A percentile compares a stretch with the other conserved stretches of the same genome.
Conservation (phyloP, 176 grass and related monocot species). For the Oryza meyeriana region DNA sequence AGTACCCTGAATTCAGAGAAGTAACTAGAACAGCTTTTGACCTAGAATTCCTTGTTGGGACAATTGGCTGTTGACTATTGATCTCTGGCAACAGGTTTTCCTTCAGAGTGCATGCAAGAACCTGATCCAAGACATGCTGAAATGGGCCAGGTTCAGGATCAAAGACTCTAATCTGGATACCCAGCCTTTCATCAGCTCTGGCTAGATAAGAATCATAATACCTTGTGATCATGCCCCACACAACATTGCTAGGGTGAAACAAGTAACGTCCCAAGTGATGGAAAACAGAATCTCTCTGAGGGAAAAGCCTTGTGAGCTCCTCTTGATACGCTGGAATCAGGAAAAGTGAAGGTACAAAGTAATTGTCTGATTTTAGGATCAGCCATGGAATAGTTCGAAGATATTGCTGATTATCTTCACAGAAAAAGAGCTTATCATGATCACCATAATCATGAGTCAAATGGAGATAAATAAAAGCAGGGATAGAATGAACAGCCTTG, state of each 20-base stretch:
- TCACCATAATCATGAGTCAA: slow-evolving; percentile 54
- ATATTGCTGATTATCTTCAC: slow-evolving; percentile 53
- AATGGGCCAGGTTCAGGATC: slow-evolving; percentile 52
- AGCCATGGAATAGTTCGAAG: slow-evolving; percentile 55
- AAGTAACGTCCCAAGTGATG: slow-evolving; percentile 71
- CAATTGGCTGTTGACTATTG: slow-evolving; percentile 22
- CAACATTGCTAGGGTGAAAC: slow-evolving; percentile 61
- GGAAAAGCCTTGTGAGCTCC: slow-evolving; percentile 53
- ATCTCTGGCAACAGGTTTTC: slow-evolving; percentile 64
- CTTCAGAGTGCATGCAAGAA: slow-evolving; percentile 62
- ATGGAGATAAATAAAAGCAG: slow-evolving; percentile 54
- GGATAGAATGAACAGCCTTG: slow-evolving; percentile 13
- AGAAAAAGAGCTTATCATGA: slow-evolving; percentile 62
- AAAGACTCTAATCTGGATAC: slow-evolving; percentile 89
- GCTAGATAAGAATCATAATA: slow-evolving; percentile 73
- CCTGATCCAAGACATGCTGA: slow-evolving; percentile 85
- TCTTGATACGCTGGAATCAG: slow-evolving; percentile 56
- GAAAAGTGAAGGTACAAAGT: slow-evolving; percentile 67
- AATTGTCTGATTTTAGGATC: slow-evolving; percentile 55
- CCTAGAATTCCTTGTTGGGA: slow-evolving; percentile 27
- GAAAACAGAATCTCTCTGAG: slow-evolving; percentile 54
- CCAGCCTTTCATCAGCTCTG: slow-evolving; percentile 70
- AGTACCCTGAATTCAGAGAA: slow-evolving; percentile 81
- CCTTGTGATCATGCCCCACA: slow-evolving; percentile 71
- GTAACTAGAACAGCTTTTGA: slow-evolving; percentile 73